Percentiles rank a stretch among this genome's conserved stretches.
These are phyloP conservation scores for Stramenopiles sp. DNA, from an alignment of 352 stramenopile species.

Conservation along the genomic window DNA sequence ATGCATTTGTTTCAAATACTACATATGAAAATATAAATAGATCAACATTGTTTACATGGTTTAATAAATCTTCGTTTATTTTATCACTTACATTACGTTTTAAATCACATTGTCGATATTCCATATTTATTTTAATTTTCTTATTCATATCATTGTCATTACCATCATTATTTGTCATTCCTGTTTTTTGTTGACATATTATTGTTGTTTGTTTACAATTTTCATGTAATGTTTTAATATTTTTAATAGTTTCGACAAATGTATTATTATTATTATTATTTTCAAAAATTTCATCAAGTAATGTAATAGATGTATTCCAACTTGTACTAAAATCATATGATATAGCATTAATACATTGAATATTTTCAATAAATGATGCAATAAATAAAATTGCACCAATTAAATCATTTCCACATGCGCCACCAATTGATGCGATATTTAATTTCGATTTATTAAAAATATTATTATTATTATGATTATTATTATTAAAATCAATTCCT, in stretches of 20 bases:
- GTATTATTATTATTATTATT: background rate
- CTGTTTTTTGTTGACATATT: background rate
- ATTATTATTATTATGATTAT: background rate
- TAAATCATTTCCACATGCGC: background rate
- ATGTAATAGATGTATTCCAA: background rate
- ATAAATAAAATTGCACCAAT: background rate
- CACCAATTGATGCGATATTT: background rate
- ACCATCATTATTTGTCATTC: too few relatives aligned
- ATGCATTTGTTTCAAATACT: conserved; percentile 1
- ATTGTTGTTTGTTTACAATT: background rate
- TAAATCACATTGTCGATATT: background rate
- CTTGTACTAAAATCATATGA: background rate
- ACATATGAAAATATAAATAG: conserved; percentile 5
- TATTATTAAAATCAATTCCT: background rate
- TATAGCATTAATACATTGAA: background rate
- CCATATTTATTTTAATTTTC: background rate
- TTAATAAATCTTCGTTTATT: background rate
- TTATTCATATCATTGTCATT: too few relatives aligned
- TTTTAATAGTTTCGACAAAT: background rate
- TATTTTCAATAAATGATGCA: background rate
- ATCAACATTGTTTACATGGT: background rate
- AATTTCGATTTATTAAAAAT: background rate
- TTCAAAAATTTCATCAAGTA: background rate
- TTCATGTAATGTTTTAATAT: background rate
- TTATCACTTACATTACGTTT: background rate